Evolutionary conservation across 306 rosid species (phyloP), one percentile per base, ranked within the genome.

Genomic region (Glycyrrhiza uralensis): DNA sequence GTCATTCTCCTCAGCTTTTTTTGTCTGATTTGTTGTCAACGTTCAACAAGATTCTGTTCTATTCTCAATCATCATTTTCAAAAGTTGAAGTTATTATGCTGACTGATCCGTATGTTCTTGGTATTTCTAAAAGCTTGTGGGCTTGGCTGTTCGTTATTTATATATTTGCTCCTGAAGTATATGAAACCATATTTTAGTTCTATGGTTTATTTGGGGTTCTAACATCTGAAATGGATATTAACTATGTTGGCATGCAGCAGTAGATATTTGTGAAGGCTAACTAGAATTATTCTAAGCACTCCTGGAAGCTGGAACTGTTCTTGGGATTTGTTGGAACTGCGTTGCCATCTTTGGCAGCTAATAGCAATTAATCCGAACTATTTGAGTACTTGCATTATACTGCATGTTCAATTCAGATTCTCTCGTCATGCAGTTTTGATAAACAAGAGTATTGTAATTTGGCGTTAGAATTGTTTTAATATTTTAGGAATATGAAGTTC

Each of bases 221-320:
- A 55, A 78, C 74, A 45, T 55, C 62, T n/a, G n/a, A n/a, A n/a
- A n/a, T n/a, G n/a, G n/a, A n/a, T n/a, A n/a, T n/a, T n/a, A n/a
- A n/a, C n/a, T n/a, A n/a, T n/a, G n/a, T 62, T 71, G 77, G 42
- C 67, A 52, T 51, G 62, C 58, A 36, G 78, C 56, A 79, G 64
- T 72, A 72, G 65, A 36, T 46, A 60, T 47, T 57, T 39, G 23
- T 70, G 65, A 66, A 72, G 72, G 71, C 42, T 45, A 24, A 59
- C 33, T 18, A 75, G 23, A 42, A 28, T 20, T 75, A 66, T 39
- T 69, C 74, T 69, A 20, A n/a, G 11, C 42, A 3, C 44, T 47
- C 47, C 17, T 32, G 47, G 73, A 67, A 12, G 46, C 46, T 49
- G n/a, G 13, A 49, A 9, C 12, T 3, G 2, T 1, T 70, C 22